phyloP scores from a whole-genome alignment of 129 eudicot genomes.

The Artemisia annua region DNA sequence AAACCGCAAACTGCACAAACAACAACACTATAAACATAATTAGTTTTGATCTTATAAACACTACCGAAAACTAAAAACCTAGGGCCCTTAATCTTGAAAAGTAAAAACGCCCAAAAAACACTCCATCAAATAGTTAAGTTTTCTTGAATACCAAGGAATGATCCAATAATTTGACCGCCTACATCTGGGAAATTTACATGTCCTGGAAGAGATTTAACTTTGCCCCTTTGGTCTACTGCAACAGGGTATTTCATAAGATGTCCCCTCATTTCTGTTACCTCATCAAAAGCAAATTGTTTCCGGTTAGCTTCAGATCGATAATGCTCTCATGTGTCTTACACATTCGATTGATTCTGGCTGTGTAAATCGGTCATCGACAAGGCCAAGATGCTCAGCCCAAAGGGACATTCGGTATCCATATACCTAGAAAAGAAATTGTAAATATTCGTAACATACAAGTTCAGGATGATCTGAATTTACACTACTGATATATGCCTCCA shows the following conservation, averaged over 20 bases:
- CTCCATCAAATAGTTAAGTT: conserved; percentile 63
- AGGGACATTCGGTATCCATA: no score
- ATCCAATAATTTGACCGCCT: conserved; percentile 83
- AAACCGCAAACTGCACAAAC: conserved; percentile 3
- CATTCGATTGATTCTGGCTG: no score
- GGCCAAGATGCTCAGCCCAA: no score
- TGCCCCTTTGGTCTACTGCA: conserved; percentile 68
- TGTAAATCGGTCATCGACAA: no score
- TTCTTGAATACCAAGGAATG: conserved; percentile 74
- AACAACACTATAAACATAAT: conserved; percentile 1
- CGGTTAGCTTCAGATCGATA: no score
- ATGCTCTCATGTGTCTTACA: no score
- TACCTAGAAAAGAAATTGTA: no score
- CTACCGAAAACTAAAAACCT: not conserved
- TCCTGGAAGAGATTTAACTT: conserved; percentile 72
- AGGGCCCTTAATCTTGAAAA: conserved; percentile 11
- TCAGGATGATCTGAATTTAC: no score
- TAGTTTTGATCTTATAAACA: conserved; percentile 14
- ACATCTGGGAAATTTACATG: conserved; percentile 74
- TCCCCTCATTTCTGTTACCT: conserved; percentile 36
- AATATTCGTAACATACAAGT: no score
- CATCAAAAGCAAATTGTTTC: no score
- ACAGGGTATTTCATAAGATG: conserved; percentile 85
- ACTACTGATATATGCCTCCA: no score
- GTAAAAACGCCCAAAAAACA: conserved; percentile 18